Evolutionary conservation across 768 basidiomycete species (phyloP).

Genomic region (Pleurotus ostreatus): DNA sequence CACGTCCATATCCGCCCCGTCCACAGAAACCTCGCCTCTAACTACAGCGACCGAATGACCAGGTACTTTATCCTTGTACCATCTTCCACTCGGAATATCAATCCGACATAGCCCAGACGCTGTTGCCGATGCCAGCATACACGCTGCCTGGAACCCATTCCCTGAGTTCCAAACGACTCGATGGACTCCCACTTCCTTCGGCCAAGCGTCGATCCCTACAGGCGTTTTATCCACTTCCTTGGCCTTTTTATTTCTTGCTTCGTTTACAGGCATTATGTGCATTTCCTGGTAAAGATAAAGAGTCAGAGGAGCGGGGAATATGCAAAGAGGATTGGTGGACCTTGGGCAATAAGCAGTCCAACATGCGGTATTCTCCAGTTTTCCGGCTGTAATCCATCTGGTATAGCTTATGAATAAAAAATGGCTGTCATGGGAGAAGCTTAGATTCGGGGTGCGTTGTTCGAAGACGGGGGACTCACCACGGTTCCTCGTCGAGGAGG

Average conservation of each 20-base stretch:
- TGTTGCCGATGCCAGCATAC: constrained; percentile 72
- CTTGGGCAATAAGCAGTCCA: constrained; percentile 82
- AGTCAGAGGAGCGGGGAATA: constrained; percentile 6
- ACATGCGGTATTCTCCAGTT: constrained; percentile 74
- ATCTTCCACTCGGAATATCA: constrained; percentile 77
- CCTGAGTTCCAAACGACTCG: constrained; percentile 79
- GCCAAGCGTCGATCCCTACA: constrained; percentile 67
- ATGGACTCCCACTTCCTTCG: constrained; percentile 71
- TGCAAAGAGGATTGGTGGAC: constrained; percentile 27
- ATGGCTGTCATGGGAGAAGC: constrained; percentile 43
- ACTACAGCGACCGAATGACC: constrained; percentile 62
- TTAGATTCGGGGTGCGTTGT: background rate
- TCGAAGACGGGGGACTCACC: constrained; percentile 35
- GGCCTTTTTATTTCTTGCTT: background rate
- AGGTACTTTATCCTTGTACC: constrained; percentile 61
- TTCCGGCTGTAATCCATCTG: constrained; percentile 85
- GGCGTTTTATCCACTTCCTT: constrained; percentile 22
- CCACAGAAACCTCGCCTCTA: constrained; percentile 43
- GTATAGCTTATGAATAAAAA: constrained; percentile 75
- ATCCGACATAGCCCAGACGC: constrained; percentile 84
- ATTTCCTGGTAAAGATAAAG: constrained; percentile 27
- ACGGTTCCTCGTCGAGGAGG: constrained; percentile 67
- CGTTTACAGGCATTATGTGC: constrained; percentile 18
- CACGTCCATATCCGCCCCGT: constrained; percentile 39
- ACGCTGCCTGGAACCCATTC: constrained; percentile 57